Percentiles rank a stretch among this genome's conserved stretches.
Conservation (phyloP, 2,329 filamentous ascomycete genomes). For the Fusarium sp. region DNA sequence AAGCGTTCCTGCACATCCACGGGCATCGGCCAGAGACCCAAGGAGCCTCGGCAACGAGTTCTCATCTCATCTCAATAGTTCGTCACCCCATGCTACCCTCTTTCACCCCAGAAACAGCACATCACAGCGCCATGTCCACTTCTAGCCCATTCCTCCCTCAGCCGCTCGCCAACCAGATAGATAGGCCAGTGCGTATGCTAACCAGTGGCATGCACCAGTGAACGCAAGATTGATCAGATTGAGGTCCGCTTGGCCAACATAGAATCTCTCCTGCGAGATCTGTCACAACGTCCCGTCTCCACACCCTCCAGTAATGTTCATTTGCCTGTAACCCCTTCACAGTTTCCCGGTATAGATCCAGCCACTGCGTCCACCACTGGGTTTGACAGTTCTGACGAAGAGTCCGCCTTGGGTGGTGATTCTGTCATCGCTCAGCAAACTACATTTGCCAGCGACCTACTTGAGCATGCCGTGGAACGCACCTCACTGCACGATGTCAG, state of each 20-base stretch:
- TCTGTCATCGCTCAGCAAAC: conserved; percentile 64
- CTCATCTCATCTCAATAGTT: conserved; percentile 73
- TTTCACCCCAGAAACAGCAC: conserved; percentile 1
- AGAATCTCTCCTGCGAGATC: conserved; percentile 58
- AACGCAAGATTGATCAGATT: conserved; percentile 66
- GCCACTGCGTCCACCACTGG: conserved; percentile 51
- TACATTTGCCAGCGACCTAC: conserved; percentile 67
- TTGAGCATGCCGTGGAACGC: conserved; percentile 65
- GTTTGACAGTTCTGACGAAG: conserved; percentile 57
- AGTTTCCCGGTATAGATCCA: conserved; percentile 36
- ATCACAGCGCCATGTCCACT: not conserved
- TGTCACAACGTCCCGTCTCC: conserved; percentile 50
- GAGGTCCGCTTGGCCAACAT: conserved; percentile 61
- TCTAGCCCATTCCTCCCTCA: not conserved
- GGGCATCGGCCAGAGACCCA: conserved; percentile 66
- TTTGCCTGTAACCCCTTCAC: conserved; percentile 44
- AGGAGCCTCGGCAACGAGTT: conserved; percentile 67
- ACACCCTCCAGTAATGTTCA: conserved; percentile 44
- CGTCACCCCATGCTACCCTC: conserved; percentile 44
- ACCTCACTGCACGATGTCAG: conserved; percentile 61
- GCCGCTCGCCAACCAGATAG: conserved; percentile 5
- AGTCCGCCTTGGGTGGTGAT: conserved; percentile 62
- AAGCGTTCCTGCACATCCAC: conserved; percentile 68
- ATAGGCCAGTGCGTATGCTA: conserved; percentile 9
- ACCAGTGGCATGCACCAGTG: conserved; percentile 53